Conservation (phyloP, 257 asterid species). For the Penstemon eatonii region DNA sequence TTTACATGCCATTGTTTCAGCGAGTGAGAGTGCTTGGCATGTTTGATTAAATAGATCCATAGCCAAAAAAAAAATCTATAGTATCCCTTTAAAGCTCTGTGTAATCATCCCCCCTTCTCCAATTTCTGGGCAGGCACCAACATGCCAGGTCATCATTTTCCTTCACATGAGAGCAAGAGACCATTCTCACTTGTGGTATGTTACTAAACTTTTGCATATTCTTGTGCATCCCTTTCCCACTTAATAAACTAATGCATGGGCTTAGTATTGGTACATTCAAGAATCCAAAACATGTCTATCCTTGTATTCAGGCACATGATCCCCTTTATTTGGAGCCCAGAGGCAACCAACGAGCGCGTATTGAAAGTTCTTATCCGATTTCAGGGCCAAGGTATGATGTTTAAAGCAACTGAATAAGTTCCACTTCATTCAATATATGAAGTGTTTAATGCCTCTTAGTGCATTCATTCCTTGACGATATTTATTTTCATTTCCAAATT, state of each 20-base stretch:
- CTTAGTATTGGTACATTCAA: conserved; percentile 1
- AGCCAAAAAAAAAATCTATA: not conserved
- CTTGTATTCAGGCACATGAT: conserved; percentile 42
- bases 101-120: conserved; percentile 22
- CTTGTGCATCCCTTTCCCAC: conserved; percentile 1
- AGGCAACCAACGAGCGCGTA: conserved; percentile 36
- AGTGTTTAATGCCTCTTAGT: not conserved
- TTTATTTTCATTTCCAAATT: conserved; percentile 22
- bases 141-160: conserved; percentile 33
- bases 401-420: not conserved
- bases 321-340: conserved; percentile 40
- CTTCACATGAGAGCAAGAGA: conserved; percentile 46
- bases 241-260: not conserved
- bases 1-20: not conserved
- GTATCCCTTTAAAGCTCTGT: not conserved
- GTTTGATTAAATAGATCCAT: not conserved
- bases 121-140: conserved; percentile 34
- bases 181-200: conserved; percentile 48
- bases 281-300: conserved; percentile 2
- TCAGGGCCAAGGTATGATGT: conserved; percentile 47
- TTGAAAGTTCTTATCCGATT: conserved; percentile 40
- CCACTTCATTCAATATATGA: not conserved
- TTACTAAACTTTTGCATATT: conserved; percentile 2
- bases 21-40: not conserved
- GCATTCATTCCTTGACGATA: not conserved